Base-by-base conservation (phyloP, 129 eudicot species). In the Pulicaria dysenterica region DNA sequence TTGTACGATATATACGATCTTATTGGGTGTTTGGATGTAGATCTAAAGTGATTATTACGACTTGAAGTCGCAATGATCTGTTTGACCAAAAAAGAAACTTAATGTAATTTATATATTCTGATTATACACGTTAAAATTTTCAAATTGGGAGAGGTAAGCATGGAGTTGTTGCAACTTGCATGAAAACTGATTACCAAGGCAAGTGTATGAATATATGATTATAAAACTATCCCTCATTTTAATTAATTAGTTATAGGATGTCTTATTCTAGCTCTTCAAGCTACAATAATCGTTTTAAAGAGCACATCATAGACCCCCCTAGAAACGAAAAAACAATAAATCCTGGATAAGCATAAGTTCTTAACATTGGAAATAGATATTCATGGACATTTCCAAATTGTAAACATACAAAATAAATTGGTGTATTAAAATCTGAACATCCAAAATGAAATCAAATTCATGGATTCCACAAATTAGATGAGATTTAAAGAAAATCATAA, bases 91-190 rank as follows among this genome's bases (percentile, higher is more conserved):
- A 38, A 16, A 37, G 11, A 57, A 57, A 57, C n/a, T 24, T 36
- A 8, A 3, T 54, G 5, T 5, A 10, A 16, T 16, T 54, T 7
- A 15, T 34, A 50, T 50, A 13, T 54, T 31, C 15, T 57, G 41
- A 10, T 31, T 24, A 57, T 57, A 19, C 31, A 57, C 31, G 63
- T 16, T 17, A 4, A 50, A 50, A 50, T 3, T 50, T 13, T 54
- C 34, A 53, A 8, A 24, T 13, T 56, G 38, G 2, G 37, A 56
- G 40, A 56, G 19, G 39, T 7, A 56, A 31, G 38, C 19, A 11
- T 2, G 8, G 62, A 57, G 7, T 57, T 57, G 63, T 36, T 31
- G 63, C 63, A 57, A 57, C 40, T 36, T 31, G 63, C 63, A 57
- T 24, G 63, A 24, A 57, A 57, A 57, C 8, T 3, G 14, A 31